Percentiles rank a stretch among this genome's conserved stretches.
These are phyloP conservation scores for Claviceps lovelessii DNA, from an alignment of 2,329 filamentous ascomycete genomes.

Conservation along the genomic window DNA sequence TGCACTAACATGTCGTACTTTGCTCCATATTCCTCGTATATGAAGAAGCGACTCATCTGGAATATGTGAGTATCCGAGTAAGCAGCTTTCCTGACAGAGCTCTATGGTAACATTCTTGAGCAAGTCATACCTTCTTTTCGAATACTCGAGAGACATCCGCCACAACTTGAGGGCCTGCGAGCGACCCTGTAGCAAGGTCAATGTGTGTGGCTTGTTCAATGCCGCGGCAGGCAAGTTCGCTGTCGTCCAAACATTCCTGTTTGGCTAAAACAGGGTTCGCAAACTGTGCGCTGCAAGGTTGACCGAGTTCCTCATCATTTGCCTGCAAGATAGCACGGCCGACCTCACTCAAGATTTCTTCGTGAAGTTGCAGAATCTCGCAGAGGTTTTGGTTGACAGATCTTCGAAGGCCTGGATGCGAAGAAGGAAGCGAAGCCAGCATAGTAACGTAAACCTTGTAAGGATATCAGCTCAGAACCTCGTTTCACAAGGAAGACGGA, in stretches of 20 bases:
- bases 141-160: conserved; percentile 49
- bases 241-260: not conserved
- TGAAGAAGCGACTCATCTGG: conserved; percentile 61
- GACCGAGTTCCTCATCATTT: conserved; percentile 37
- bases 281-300: conserved; percentile 32
- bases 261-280: not conserved
- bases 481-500: not conserved
- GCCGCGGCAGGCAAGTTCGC: conserved; percentile 12
- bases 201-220: conserved; percentile 25
- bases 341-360: conserved; percentile 63
- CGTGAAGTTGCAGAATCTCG: conserved; percentile 70
- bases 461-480: conserved; percentile 8
- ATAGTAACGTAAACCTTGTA: conserved; percentile 59
- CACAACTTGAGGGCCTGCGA: conserved; percentile 43
- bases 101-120: not conserved
- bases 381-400: conserved; percentile 69
- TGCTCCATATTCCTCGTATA: conserved; percentile 83
- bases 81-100: not conserved
- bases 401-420: conserved; percentile 49
- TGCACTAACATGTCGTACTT: conserved; percentile 78
- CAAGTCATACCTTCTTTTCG: conserved; percentile 35
- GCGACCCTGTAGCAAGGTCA: conserved; percentile 18
- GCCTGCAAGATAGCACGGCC: conserved; percentile 57
- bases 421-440: conserved; percentile 52
- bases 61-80: conserved; percentile 2